Conservation (phyloP, 441 rosid species). For the Populus hybrid region DNA sequence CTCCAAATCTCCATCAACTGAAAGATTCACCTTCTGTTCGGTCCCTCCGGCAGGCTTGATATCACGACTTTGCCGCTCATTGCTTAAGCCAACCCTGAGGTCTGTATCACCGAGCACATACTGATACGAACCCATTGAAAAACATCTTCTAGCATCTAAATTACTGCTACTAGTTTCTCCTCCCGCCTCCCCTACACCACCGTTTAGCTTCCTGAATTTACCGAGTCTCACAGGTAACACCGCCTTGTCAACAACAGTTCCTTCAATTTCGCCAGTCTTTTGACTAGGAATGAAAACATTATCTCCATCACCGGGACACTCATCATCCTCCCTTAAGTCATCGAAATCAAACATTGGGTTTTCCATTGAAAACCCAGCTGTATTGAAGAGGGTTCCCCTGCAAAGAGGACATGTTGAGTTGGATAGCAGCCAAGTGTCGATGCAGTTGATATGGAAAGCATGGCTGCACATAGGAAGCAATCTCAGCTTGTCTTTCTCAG, state of each 20-base stretch:
- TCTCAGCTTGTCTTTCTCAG: slow-evolving; percentile 58
- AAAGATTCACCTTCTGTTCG: slow-evolving; percentile 32
- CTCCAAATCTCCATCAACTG: slow-evolving; percentile 38
- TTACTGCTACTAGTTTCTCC: slow-evolving; percentile 47
- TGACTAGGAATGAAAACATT: slow-evolving; percentile 28
- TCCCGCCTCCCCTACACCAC: slow-evolving; percentile 27
- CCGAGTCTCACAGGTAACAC: slow-evolving; percentile 65
- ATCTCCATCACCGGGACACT: slow-evolving; percentile 28
- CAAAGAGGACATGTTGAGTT: slow-evolving; percentile 81
- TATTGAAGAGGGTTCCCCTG: slow-evolving; percentile 45
- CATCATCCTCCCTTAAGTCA: slow-evolving; percentile 33
- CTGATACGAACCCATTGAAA: slow-evolving; percentile 74
- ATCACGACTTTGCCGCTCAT: slow-evolving; percentile 24
- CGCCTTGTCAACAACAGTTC: slow-evolving; percentile 32
- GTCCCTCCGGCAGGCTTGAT: slow-evolving; percentile 26
- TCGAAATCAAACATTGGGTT: slow-evolving; percentile 28
- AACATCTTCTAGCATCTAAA: slow-evolving; percentile 68
- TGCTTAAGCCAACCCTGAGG: slow-evolving; percentile 54
- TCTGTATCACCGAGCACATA: slow-evolving; percentile 64
- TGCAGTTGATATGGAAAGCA: slow-evolving; percentile 68
- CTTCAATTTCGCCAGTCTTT: slow-evolving; percentile 52
- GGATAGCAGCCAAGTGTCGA: slow-evolving; percentile 76
- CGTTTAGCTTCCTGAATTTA: slow-evolving; percentile 44
- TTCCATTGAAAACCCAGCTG: slow-evolving; percentile 26
- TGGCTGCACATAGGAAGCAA: slow-evolving; percentile 67